Percentiles rank a stretch among this genome's conserved stretches.
These are phyloP conservation scores for Pulveroboletus sp. DNA, from an alignment of 768 basidiomycete species.

Conservation along the genomic window DNA sequence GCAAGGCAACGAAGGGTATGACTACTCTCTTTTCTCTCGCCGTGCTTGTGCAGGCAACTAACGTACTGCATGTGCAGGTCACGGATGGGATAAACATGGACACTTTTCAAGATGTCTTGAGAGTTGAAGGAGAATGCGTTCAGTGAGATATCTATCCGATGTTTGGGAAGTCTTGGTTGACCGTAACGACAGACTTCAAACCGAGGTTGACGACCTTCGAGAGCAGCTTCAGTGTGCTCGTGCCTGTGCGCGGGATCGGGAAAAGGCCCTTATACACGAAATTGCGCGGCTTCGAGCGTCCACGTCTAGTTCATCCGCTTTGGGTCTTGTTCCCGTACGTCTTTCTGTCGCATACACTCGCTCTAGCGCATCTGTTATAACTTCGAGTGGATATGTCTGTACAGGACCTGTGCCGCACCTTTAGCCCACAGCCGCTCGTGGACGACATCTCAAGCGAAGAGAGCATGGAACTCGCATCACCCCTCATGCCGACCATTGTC, in stretches of 20 bases:
- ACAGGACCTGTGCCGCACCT: constrained; percentile 5
- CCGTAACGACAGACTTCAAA: constrained; percentile 26
- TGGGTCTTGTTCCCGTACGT: constrained; percentile 4
- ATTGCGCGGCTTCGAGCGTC: constrained; percentile 19
- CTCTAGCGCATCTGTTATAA: not conserved
- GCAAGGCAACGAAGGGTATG: constrained; percentile 23
- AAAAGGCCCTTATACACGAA: constrained; percentile 32
- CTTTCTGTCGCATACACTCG: not conserved
- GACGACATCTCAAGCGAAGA: constrained; percentile 34
- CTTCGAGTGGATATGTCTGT: not conserved
- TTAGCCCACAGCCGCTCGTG: constrained; percentile 27
- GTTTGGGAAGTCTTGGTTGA: not conserved
- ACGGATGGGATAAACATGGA: constrained; percentile 14
- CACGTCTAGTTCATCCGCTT: constrained; percentile 1
- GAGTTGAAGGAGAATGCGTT: constrained; percentile 34
- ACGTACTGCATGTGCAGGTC: constrained; percentile 3
- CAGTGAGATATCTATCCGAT: constrained; percentile 20
- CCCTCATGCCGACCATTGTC: constrained; percentile 37
- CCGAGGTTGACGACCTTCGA: constrained; percentile 26
- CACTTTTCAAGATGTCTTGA: constrained; percentile 22
- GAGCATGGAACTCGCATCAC: constrained; percentile 51
- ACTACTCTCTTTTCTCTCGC: not conserved
- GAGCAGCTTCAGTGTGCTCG: constrained; percentile 28
- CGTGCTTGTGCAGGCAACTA: not conserved
- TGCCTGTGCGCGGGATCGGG: constrained; percentile 25